Evolutionary conservation across 371 early-diverging fungal species (phyloP), one percentile per base, ranked within the genome.

Genomic region (Furculomyces boomerangus): DNA sequence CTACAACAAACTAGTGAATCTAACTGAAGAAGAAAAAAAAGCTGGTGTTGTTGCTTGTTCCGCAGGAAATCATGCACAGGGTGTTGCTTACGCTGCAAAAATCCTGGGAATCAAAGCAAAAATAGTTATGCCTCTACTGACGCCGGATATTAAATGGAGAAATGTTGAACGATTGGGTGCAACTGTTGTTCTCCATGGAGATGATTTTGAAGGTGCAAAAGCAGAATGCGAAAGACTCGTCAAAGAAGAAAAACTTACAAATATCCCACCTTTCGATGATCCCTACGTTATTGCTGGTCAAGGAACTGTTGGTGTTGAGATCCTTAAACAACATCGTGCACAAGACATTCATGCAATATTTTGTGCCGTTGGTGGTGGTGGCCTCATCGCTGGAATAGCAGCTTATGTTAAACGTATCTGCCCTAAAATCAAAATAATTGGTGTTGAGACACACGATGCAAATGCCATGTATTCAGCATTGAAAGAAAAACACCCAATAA

Each of bases 271-370:
- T 1, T 97, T 84, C 66, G 97, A 94, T 63, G 92, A 94, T 62
- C 93, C 97, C 1, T 84, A 86, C 64, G 93, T 97, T 26, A 97
- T 97, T 70, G 97, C 97, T 20, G 95, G 97, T 8, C 97, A 97
- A 68, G 97, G 95, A 27, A 97, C 97, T 3, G 78, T 91, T 48
- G 97, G 80, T 29, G 77, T 93, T 60, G 97, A 97, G 72, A 81
- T 97, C 30, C 60, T 93, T 55, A 74, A 90, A 41, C 94, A 94
- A 66, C 71, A 74, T 50, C 41, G 73, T 35, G 63, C 68, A 3
- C 39, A 63, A 20, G 74, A 83, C 47, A 81, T 93, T 54, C 78
- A 86, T 25, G 84, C 86, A 45, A 84, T 96, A 58, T 96, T 90
- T 61, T 74, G 85, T 26, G 80, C 83, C 27, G 79, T 90, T 14